A percentile compares a stretch with the other conserved stretches of the same genome.
These are phyloP conservation scores for Thelephora terrestris DNA, from an alignment of 1,284 basidiomycete genomes.

Conservation along the genomic window DNA sequence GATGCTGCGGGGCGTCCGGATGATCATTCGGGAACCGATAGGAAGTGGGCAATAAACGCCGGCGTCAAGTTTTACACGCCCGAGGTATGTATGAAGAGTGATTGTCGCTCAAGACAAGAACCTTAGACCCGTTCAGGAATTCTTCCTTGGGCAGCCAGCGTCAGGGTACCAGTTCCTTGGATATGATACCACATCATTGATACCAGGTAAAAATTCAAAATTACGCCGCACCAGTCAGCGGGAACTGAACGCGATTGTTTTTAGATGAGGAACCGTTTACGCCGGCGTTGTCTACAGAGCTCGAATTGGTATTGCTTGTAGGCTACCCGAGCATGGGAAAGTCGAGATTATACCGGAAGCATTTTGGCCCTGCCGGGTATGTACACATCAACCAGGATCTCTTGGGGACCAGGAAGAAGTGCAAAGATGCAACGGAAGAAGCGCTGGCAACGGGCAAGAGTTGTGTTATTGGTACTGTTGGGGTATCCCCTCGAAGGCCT, in stretches of 20 bases:
- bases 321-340: constrained; percentile 87
- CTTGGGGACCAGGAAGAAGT: constrained; percentile 64
- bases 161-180: constrained; percentile 41
- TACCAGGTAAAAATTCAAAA: not conserved
- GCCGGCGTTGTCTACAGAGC: constrained; percentile 14
- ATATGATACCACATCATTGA: constrained; percentile 38
- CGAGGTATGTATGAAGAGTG: constrained; percentile 27
- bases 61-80: constrained; percentile 66
- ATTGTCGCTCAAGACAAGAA: not conserved
- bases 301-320: constrained; percentile 75
- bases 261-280: not conserved
- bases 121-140: constrained; percentile 42
- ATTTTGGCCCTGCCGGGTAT: constrained; percentile 67
- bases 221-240: not conserved
- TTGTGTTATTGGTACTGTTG: constrained; percentile 63
- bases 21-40: constrained; percentile 75
- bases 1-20: constrained; percentile 77
- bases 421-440: constrained; percentile 54
- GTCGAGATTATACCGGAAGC: constrained; percentile 62
- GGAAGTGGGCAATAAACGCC: constrained; percentile 77
- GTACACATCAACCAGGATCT: constrained; percentile 83
- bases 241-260: not conserved
- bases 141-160: constrained; percentile 55
- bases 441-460: constrained; percentile 46
- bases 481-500: not conserved